These are phyloP conservation scores for Neurospora intermedia DNA, from an alignment of 495 filamentous ascomycete species.

Conservation along the genomic window DNA sequence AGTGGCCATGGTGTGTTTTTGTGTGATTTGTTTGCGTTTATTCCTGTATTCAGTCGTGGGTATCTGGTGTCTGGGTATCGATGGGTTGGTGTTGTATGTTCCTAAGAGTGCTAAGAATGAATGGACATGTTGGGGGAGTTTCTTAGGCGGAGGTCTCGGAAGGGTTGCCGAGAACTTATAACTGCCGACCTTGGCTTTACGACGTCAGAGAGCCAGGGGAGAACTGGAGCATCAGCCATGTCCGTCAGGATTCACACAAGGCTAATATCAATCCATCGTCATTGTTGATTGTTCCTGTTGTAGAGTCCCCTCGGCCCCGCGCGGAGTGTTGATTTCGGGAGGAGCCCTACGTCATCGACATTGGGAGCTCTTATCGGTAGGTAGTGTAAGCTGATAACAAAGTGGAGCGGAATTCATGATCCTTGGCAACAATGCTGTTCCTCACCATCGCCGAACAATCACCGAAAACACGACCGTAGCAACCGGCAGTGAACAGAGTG, in stretches of 20 bases:
- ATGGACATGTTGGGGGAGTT: no score
- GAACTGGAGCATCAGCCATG: neutral
- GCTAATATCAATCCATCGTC: neutral
- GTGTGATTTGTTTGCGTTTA: neutral
- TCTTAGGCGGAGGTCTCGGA: neutral
- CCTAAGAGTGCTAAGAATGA: no score
- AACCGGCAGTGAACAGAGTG: neutral
- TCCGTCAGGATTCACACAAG: neutral
- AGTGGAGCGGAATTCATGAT: neutral
- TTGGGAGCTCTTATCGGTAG: neutral
- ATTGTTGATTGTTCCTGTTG: neutral
- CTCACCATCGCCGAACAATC: neutral
- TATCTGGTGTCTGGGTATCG: neutral
- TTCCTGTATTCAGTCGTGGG: neutral
- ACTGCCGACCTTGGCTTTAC: neutral
- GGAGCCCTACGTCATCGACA: neutral
- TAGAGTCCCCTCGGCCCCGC: neutral
- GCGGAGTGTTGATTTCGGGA: neutral
- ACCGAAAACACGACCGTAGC: neutral
- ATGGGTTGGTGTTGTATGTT: neutral
- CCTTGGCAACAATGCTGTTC: neutral
- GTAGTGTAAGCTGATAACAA: neutral
- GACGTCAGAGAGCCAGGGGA: neutral
- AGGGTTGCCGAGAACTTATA: neutral
- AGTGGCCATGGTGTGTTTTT: constrained; percentile 34